phyloP scores from a whole-genome alignment of 345 rosid genomes.

The Gossypium rotundifolium region DNA sequence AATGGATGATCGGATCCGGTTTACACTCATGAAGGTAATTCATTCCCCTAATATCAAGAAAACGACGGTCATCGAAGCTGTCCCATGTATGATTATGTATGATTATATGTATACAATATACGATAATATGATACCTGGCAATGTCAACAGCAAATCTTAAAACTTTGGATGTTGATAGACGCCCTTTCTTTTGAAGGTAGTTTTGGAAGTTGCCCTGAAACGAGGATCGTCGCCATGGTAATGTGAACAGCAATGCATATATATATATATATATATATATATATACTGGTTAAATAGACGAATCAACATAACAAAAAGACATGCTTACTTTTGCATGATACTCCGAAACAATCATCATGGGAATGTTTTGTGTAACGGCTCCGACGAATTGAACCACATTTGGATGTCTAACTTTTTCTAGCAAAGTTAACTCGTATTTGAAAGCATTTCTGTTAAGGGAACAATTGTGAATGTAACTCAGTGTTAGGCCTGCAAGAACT shows the following conservation, averaged over 20 bases:
- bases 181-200: conserved; percentile 88
- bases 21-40: conserved; percentile 70
- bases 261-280: no score
- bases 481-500: conserved; percentile 8
- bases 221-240: conserved; percentile 10
- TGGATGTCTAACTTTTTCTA: conserved; percentile 93
- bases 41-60: conserved; percentile 66
- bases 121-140: conserved; percentile 49
- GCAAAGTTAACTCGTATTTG: conserved; percentile 68
- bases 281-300: background rate
- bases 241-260: background rate
- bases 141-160: conserved; percentile 79
- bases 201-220: conserved; percentile 79
- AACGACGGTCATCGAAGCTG: background rate
- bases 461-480: background rate
- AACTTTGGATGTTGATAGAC: conserved; percentile 73
- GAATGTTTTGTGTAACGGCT: conserved; percentile 94
- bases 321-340: conserved; percentile 70
- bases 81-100: background rate
- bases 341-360: conserved; percentile 94
- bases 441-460: conserved; percentile 60
- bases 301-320: background rate
- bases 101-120: background rate
- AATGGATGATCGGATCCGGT: conserved; percentile 88
- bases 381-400: conserved; percentile 97